Base-by-base conservation (phyloP, 140 eudicot species). In the Stevia rebaudiana region DNA sequence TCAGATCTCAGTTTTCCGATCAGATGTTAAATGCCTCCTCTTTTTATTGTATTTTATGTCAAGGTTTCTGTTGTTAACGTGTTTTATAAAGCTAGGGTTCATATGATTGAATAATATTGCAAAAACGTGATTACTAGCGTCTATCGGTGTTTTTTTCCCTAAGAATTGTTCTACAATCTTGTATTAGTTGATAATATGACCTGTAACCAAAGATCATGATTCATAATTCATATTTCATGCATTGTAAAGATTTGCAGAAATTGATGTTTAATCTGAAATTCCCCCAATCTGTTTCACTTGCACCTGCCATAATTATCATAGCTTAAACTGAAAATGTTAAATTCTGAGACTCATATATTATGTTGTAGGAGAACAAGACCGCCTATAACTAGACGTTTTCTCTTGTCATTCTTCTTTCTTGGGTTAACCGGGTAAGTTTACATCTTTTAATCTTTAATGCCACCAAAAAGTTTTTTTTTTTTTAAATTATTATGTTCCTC, bases 371-470 rank as follows among this genome's bases (percentile, higher is more conserved):
- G 72, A 71, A 61, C 82, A 25, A 75, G 95, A 57, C 90, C 91
- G 35, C 91, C 95, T 44, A 69, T 86, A 46, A 83, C 82, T 30
- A 81, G 63, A 66, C 82, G 73, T 31, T 58, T 86, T 28, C 85
- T 86, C 31, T 15, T 83, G 62, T 72, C 95, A 59, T 83, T 86
- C 73, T 64, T 83, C 82, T 86, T 86, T 78, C 95, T 86, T 64
- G 95, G 91, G 46, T 78, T 86, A 65, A 83, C 88, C 3, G 97
- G 97, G 97, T 87, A 77, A 82, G 90, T 46, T 57, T 63, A 70
- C 13, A 28, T 50, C 28, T 48, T 21, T 37, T 42, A 62, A 42
- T 28, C 65, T 75, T 11, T n/a, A n/a, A n/a, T n/a, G n/a, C n/a
- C 42, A 11, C 15, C 2, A 51, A 50, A 41, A 3, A 44, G 33